Percentiles rank a stretch among this genome's conserved stretches.
These are phyloP conservation scores for Blastobotrys illinoisensis DNA, from an alignment of 1,139 yeast species.

Conservation along the genomic window DNA sequence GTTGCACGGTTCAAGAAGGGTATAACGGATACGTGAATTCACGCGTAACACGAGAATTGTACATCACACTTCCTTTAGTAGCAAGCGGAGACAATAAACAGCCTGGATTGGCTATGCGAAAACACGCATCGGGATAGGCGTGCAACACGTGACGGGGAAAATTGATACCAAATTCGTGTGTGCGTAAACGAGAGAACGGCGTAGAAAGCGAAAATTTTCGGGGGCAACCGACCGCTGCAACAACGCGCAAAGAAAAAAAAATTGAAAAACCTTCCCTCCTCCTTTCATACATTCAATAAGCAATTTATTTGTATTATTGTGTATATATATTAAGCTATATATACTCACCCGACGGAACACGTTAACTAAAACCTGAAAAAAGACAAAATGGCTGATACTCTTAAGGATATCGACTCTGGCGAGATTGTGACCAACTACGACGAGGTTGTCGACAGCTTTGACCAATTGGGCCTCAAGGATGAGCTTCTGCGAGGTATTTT, in stretches of 20 bases:
- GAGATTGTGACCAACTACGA: conserved; percentile 96
- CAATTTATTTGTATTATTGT: conserved; percentile 5
- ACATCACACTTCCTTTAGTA: too few relatives aligned
- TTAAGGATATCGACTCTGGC: conserved; percentile 76
- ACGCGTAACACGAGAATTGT: too few relatives aligned
- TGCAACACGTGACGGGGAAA: not conserved
- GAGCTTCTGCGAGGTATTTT: conserved; percentile 53
- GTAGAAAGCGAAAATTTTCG: not conserved
- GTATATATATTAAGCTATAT: conserved; percentile 1
- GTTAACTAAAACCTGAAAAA: not conserved
- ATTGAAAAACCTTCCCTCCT: not conserved
- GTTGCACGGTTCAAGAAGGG: too few relatives aligned
- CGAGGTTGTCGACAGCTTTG: conserved; percentile 74
- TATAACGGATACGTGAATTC: too few relatives aligned
- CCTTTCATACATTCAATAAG: not conserved
- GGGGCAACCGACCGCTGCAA: not conserved
- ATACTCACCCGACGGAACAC: not conserved
- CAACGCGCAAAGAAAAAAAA: conserved; percentile 1
- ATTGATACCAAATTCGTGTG: not conserved
- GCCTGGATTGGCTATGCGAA: too few relatives aligned
- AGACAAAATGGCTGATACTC: conserved; percentile 43
- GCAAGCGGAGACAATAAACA: too few relatives aligned
- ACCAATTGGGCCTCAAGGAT: conserved; percentile 40
- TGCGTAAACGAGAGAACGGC: not conserved
- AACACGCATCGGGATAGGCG: too few relatives aligned